Evolutionary conservation across 1,139 yeast genomes (phyloP).

Genomic region (Pneumocystis canis): DNA sequence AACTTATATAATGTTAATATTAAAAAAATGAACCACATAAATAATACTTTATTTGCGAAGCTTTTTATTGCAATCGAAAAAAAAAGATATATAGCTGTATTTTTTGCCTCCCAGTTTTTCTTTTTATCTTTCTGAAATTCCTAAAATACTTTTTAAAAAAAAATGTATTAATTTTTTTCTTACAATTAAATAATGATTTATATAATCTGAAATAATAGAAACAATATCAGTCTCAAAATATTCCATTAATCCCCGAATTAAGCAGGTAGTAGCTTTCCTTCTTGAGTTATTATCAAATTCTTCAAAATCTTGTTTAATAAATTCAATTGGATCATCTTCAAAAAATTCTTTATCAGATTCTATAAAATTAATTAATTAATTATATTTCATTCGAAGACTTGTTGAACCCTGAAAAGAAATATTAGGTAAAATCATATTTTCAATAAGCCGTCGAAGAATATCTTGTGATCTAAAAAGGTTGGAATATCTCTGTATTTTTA

Average conservation of each 20-base stretch:
- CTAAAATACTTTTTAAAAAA: conserved; percentile 14
- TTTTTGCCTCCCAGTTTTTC: conserved; percentile 67
- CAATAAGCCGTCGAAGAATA: conserved; percentile 62
- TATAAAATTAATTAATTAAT: conserved; percentile 6
- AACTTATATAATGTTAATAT: conserved; percentile 44
- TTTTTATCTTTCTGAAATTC: conserved; percentile 31
- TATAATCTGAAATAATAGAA: conserved; percentile 60
- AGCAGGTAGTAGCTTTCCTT: conserved; percentile 81
- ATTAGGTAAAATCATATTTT: conserved; percentile 77
- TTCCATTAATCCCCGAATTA: conserved; percentile 71
- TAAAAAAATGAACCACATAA: neutral
- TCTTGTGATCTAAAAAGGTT: conserved; percentile 49
- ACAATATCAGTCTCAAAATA: conserved; percentile 66
- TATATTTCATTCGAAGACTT: conserved; percentile 20
- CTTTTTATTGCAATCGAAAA: conserved; percentile 88
- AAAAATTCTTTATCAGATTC: conserved; percentile 81
- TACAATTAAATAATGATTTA: conserved; percentile 41
- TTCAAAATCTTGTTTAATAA: conserved; percentile 79
- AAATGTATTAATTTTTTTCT: neutral
- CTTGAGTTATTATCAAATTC: conserved; percentile 91
- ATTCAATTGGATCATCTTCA: conserved; percentile 94
- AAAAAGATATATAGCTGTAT: conserved; percentile 72
- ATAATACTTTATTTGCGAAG: conserved; percentile 14
- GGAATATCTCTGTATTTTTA: conserved; percentile 51
- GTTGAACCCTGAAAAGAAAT: conserved; percentile 39